Base-by-base conservation (phyloP, 305 asterid species). In the Fraxinus paxiana region DNA sequence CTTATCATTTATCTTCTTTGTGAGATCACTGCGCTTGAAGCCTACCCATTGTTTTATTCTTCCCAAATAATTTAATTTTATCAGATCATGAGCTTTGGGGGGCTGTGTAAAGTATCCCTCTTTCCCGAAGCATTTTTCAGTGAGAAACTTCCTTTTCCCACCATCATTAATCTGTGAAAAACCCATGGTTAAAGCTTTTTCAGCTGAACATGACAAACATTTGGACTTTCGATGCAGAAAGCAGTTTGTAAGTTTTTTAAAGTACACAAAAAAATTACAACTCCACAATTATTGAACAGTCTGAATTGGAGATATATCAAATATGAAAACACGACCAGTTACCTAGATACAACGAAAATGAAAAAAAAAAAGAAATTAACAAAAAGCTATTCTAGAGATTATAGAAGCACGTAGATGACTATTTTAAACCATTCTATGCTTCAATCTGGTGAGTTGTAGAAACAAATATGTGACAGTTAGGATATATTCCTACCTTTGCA, bases 41-140 rank as follows among this genome's bases (percentile, higher is more conserved):
- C 92, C 85, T 22, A 82, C 85, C 94, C 93, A 91, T 76, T 84
- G 84, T 77, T 86, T 89, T 74, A 86, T 86, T 88, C 81, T 84
- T 85, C 89, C 92, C 61, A 84, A 83, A 82, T 86, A 87, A 81
- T 83, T 85, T 8, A 81, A 73, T 81, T 82, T 83, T 77, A 76
- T 77, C 86, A 74, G 87, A 61, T 82, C 90, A 43, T 76, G 85
- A 71, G 86, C 35, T 37, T 41, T 79, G 73, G 33, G 78, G 28
- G 65, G 83, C 87, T 77, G 83, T 41, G 84, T 78, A 51, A 43
- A 24, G 56, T 10, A 67, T 61, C 81, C 85, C 77, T 82, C 87
- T 82, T 83, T 83, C 81, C 81, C 63, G 84, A 24, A 77, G 82
- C 77, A 76, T 74, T 82, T 90, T 83, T 89, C 84, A 77, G 75